Base-by-base conservation (phyloP, 2,329 filamentous ascomycete species). In the Hysterium pulicare region DNA sequence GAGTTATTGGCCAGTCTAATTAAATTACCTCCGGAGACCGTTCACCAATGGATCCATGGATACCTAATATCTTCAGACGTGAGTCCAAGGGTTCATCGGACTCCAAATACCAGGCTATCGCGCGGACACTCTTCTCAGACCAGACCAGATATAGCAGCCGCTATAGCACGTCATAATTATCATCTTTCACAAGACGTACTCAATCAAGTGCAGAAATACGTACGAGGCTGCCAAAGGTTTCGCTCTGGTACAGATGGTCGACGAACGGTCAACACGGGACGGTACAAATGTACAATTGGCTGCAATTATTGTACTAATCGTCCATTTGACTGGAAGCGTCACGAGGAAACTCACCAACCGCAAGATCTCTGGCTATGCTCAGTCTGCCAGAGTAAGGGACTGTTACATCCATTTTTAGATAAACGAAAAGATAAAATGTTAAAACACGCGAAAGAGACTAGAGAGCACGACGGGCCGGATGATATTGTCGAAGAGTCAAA, bases 281-380 rank as follows among this genome's bases (percentile, higher is more conserved):
- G 43, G n/a, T 54, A 42, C 23, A 38, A 42, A 28, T 60, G 57
- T 30, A 60, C 55, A 11, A 52, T 50, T 31, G 48, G 46, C 17
- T 60, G 57, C 44, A 53, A 53, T 4, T 60, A 60, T 38, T 47
- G 44, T 4, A 60, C 55, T 13, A 52, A 50, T 23, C 53, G 55
- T 15, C 34, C 41, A 4, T 57, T 50, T 34, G 57, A 60, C 42
- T 60, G 57, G 57, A 50, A 52, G 36, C 44, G 57, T 2, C 57
- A 60, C 38, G 57, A 60, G 32, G 55, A 60, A 42, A 60, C 49
- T 13, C 53, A 59, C 35, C 53, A 57, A 34, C 57, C 57, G 3
- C 57, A 60, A 35, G 51, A 58, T 17, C 39, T 58, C 9, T 60
- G 51, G 53, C 37, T 57, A 11, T 60, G 57, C 32, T 34, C 40